Base-by-base conservation (phyloP, 225 moss, liverwort and hornwort species). In the Asterella californica region DNA sequence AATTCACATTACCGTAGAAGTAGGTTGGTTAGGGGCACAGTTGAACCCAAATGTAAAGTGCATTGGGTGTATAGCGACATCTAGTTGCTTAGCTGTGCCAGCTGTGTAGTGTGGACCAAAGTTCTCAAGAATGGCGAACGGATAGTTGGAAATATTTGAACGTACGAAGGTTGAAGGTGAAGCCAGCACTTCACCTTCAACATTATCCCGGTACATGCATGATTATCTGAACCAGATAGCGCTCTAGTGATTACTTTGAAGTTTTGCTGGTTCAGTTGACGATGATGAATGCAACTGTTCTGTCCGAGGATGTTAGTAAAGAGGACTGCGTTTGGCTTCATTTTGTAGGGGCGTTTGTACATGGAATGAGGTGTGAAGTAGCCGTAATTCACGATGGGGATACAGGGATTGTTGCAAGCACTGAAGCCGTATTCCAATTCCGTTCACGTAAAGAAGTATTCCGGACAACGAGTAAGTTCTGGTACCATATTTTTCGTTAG, bases 371-470 rank as follows among this genome's bases (percentile, higher is more conserved):
- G 76, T 42, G 37, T 61, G 2, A 25, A 24, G 72, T n/a, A 4
- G 76, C 36, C 15, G 27, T 50, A 6, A 2, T 74, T 32, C 30
- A 68, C 61, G 70, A 90, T 90, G 90, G 90, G 90, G 36, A 90
- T 90, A 70, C 79, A 84, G 60, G 84, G 88, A 34, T 76, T 90
- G 33, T 74, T 90, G 33, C 75, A 76, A 52, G 84, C 83, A 70
- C 54, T 90, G 71, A 90, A 88, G 81, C 86, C 88, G 9, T 88
- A 82, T 77, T 71, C 73, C 15, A 65, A 84, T 70, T 75, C 86
- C 25, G 86, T 86, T 19, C 90, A 88, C 37, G 85, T 88, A 38
- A 84, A 77, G 55, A 87, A 90, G 70, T 90, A 88, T 36, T 49
- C 84, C 22, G 90, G 90, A 34, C 77, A 86, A 64, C 82, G 88